Base-by-base conservation (phyloP, 371 early-diverging fungal species). In the Umbelopsis sp. region DNA sequence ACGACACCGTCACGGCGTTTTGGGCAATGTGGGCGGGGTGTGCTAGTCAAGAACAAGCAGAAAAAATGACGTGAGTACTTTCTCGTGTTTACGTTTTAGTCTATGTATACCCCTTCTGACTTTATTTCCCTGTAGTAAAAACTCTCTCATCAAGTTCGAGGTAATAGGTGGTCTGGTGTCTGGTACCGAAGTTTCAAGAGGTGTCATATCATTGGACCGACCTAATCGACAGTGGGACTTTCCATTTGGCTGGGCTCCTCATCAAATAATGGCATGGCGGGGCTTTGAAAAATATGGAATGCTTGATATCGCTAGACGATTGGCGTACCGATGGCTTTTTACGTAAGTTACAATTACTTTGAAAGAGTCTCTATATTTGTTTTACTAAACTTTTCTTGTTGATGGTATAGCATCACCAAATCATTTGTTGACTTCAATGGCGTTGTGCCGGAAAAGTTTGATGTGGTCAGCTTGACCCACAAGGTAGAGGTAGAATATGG, bases 181-280 rank as follows among this genome's bases (percentile, higher is more conserved):
- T 64, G 95, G 96, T 37, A 96, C 96, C 0, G 94, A 95, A 69
- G 85, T 84, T 70, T 95, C 95, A 16, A 87, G 96, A 35, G 97
- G 96, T 46, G 53, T 70, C 9, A 89, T 92, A 63, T 78, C 89
- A 2, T 74, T 94, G 35, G 90, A 91, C 68, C 83, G 99, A 24
- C 98, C 98, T 35, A 94, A 94, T 70, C 90, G 98, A 46, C 99
- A 98, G 72, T 97, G 98, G 98, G 98, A 98, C 73, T 96, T 90
- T 70, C 96, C 94, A 0, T 96, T 89, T 71, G 96, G 99, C 12
- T 97, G 99, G 99, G 97, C 97, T 29, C 99, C 99, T 52, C 98
- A 97, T 79, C 99, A 98, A 76, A 97, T 98, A 53, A 82, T 98
- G 74, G 93, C 97, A 1, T 98, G 99, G 99, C 82, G 87, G 69